A percentile compares a stretch with the other conserved stretches of the same genome.
These are phyloP conservation scores for Candida gorgasii DNA, from an alignment of 805 yeast genomes.

Conservation along the genomic window DNA sequence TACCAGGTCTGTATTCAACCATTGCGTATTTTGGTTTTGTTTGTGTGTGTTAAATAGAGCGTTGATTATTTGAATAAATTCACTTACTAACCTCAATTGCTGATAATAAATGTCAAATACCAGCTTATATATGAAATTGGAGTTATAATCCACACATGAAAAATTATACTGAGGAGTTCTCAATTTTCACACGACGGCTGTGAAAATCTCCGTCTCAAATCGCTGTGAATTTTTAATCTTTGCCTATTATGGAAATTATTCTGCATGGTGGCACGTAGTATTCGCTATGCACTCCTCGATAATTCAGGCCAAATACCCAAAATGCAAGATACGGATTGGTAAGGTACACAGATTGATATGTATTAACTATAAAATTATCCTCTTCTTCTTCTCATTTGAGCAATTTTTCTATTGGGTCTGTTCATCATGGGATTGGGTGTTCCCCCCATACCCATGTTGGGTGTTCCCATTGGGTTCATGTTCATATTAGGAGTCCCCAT, in stretches of 20 bases:
- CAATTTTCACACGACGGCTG: constrained; percentile 3
- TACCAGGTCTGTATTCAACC: constrained; percentile 33
- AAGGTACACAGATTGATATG: neutral
- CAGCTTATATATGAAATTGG: constrained; percentile 3
- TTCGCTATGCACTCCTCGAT: no score
- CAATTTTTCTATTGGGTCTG: constrained; percentile 27
- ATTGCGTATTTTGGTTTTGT: neutral
- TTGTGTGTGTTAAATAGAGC: neutral
- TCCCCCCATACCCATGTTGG: neutral
- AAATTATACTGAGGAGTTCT: constrained; percentile 6
- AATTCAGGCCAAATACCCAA: no score
- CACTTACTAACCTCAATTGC: neutral
- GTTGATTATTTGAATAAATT: neutral
- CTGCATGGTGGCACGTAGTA: no score
- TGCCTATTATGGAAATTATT: neutral
- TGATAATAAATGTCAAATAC: neutral
- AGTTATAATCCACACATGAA: constrained; percentile 5
- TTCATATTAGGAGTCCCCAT: no score
- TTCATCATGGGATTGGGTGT: constrained; percentile 7
- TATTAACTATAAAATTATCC: constrained; percentile 5
- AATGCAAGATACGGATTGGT: neutral
- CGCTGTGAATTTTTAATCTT: neutral
- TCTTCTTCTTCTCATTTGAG: constrained; percentile 37
- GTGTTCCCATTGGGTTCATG: constrained; percentile 4
- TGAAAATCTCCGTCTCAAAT: constrained; percentile 2